phyloP scores from a whole-genome alignment of 2,329 filamentous ascomycete genomes.

The Aspergillus fumigatus region DNA sequence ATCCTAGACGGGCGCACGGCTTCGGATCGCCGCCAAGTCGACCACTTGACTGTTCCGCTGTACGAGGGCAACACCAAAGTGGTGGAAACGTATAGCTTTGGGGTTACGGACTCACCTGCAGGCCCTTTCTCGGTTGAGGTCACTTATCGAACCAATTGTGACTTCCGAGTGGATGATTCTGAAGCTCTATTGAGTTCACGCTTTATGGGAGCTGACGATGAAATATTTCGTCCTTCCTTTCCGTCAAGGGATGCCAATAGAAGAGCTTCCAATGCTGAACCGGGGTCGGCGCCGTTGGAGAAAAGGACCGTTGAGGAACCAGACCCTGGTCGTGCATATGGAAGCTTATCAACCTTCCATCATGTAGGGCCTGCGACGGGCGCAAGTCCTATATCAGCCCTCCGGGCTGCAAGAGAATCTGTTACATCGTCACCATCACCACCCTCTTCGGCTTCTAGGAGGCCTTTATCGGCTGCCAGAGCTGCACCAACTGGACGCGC shows the following conservation, averaged over 20 bases:
- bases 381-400: slow-evolving; percentile 79
- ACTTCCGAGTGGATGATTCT: slow-evolving; percentile 85
- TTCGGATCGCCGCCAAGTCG: slow-evolving; percentile 51
- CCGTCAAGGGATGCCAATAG: slow-evolving; percentile 46
- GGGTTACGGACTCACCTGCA: slow-evolving; percentile 78
- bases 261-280: slow-evolving; percentile 44
- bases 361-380: slow-evolving; percentile 68
- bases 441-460: slow-evolving; percentile 48
- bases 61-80: slow-evolving; percentile 60
- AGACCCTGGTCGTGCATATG: slow-evolving; percentile 76
- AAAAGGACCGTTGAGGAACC: slow-evolving; percentile 47
- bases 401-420: slow-evolving; percentile 62
- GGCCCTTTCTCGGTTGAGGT: slow-evolving; percentile 79
- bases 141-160: slow-evolving; percentile 81
- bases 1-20: slow-evolving; percentile 59
- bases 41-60: slow-evolving; percentile 68
- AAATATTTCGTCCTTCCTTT: slow-evolving; percentile 77
- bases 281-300: slow-evolving; percentile 70
- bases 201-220: slow-evolving; percentile 87
- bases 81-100: slow-evolving; percentile 74
- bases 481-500: slow-evolving; percentile 29
- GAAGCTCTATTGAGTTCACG: slow-evolving; percentile 87
- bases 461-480: slow-evolving; percentile 38
- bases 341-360: slow-evolving; percentile 84
- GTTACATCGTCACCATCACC: slow-evolving; percentile 48